Evolutionary conservation across 768 basidiomycete species (phyloP).

Genomic region (Tylopilus intermedius): DNA sequence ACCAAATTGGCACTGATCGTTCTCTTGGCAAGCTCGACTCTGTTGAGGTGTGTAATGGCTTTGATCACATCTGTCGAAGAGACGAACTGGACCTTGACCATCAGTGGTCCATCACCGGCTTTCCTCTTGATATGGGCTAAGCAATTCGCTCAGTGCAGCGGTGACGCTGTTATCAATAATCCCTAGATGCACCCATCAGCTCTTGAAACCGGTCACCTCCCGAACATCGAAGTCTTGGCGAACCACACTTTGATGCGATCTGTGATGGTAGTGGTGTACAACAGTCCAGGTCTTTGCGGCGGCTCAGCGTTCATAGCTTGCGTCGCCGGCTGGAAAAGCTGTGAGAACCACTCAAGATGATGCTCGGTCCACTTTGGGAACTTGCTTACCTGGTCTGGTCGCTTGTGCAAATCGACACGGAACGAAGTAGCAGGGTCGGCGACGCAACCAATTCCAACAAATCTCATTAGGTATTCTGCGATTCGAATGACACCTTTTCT

Average conservation of each 20-base stretch:
- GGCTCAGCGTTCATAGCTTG: background rate
- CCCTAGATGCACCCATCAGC: constrained; percentile 51
- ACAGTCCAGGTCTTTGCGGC: constrained; percentile 12
- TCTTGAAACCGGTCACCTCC: constrained; percentile 63
- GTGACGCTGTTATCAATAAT: constrained; percentile 39
- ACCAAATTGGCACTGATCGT: constrained; percentile 44
- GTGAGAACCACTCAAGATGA: background rate
- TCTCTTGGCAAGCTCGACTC: constrained; percentile 33
- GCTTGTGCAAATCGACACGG: constrained; percentile 14
- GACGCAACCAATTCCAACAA: constrained; percentile 5
- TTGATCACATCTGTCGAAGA: constrained; percentile 44
- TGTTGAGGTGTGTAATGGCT: constrained; percentile 52
- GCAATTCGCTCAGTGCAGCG: constrained; percentile 33
- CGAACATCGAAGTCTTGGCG: constrained; percentile 55
- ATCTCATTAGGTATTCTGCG: fast-evolving
- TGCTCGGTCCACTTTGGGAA: background rate
- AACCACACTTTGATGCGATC: constrained; percentile 55
- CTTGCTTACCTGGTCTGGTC: constrained; percentile 10
- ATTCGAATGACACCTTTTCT: background rate
- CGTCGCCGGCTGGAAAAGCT: background rate
- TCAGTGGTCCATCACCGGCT: constrained; percentile 26
- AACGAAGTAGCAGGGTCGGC: fast-evolving
- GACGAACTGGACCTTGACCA: constrained; percentile 44
- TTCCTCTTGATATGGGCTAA: constrained; percentile 38
- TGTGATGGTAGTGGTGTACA: constrained; percentile 36